A percentile compares a stretch with the other conserved stretches of the same genome.
phyloP scores from a whole-genome alignment of 148 eudicot species.

The Polygonum aviculare region DNA sequence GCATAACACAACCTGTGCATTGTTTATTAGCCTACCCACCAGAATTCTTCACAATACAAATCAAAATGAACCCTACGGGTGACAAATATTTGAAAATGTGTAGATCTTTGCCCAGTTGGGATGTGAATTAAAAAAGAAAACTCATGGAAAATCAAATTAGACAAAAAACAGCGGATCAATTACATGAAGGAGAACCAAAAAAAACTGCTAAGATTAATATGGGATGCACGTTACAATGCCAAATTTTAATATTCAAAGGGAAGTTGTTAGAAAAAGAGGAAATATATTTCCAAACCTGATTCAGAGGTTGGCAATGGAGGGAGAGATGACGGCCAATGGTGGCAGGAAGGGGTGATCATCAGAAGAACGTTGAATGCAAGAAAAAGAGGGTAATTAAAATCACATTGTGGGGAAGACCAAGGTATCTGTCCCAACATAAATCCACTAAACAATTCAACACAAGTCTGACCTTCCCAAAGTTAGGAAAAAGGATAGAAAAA shows the following conservation, averaged over 20 bases:
- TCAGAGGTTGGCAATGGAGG: slow-evolving; percentile 11
- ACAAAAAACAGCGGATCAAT: background rate
- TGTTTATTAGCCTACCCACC: background rate
- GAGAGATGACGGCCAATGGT: background rate
- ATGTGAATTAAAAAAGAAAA: background rate
- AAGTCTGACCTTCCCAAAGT: background rate
- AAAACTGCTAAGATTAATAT: background rate
- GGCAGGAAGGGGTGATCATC: background rate
- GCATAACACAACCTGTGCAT: slow-evolving; percentile 28
- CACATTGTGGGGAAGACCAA: background rate
- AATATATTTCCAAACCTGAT: slow-evolving; percentile 22
- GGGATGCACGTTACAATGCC: background rate
- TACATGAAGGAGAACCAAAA: slow-evolving; percentile 8
- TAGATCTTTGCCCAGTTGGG: background rate
- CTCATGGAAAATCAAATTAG: background rate
- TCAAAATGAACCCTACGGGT: background rate
- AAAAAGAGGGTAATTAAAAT: background rate
- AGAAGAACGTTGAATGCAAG: background rate
- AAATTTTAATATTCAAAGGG: background rate
- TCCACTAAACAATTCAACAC: background rate
- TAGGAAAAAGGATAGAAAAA: background rate
- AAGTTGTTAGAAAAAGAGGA: slow-evolving; percentile 1
- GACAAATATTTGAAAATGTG: background rate
- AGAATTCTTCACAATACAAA: background rate
- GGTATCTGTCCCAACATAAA: background rate